Evolutionary conservation across 495 filamentous ascomycete species (phyloP).

Genomic region (Penicillium macrosclerotiorum): DNA sequence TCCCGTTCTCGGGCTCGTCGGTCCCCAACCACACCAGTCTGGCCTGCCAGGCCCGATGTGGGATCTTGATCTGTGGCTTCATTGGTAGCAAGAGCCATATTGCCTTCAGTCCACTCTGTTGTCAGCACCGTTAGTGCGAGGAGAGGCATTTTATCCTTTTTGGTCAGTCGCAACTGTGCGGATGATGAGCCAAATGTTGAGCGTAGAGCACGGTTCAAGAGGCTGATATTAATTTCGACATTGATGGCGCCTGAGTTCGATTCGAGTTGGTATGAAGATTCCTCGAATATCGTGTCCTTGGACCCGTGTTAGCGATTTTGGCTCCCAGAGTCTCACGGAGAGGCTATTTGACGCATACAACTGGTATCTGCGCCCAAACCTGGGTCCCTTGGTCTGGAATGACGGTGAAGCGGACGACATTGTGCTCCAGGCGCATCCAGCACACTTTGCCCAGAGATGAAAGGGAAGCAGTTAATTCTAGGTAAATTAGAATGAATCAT

Average conservation of each 20-base stretch:
- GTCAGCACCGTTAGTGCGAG: conserved; percentile 82
- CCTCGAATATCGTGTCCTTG: conserved; percentile 81
- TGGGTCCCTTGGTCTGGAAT: conserved; percentile 91
- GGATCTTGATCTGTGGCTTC: conserved; percentile 25
- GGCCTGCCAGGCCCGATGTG: not conserved
- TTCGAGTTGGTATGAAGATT: conserved; percentile 67
- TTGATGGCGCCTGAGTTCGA: conserved; percentile 83
- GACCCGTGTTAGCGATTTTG: not conserved
- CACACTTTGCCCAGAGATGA: conserved; percentile 86
- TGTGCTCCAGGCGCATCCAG: conserved; percentile 86
- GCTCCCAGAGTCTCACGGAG: not conserved
- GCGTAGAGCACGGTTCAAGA: conserved; percentile 80
- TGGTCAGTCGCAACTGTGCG: conserved; percentile 83
- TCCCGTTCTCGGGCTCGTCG: conserved; percentile 60
- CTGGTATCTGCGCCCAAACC: conserved; percentile 73
- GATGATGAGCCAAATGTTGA: conserved; percentile 74
- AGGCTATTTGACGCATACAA: conserved; percentile 50
- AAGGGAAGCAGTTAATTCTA: conserved; percentile 83
- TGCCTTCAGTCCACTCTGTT: conserved; percentile 37
- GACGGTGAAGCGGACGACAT: conserved; percentile 87
- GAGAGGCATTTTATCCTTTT: conserved; percentile 81
- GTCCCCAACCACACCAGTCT: conserved; percentile 46
- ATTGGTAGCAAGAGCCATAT: conserved; percentile 46
- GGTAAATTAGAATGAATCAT: not conserved
- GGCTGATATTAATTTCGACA: conserved; percentile 82